Conservation (phyloP, 108 stramenopile species). For the Cyclotella kingstonii region DNA sequence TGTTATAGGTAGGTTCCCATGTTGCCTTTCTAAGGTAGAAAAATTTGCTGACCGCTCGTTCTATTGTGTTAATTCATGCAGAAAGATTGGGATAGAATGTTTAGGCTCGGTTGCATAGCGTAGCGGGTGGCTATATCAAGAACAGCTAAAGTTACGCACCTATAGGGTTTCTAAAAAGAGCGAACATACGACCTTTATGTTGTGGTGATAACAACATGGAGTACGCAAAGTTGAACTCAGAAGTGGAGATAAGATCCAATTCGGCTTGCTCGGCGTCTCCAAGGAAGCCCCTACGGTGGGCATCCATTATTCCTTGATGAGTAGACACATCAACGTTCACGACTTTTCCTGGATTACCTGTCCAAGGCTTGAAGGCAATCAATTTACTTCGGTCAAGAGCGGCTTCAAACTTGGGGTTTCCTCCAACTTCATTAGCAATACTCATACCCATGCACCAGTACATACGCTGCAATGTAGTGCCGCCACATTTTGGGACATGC, state of each 20-base stretch:
- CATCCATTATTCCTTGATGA: conserved; percentile 39
- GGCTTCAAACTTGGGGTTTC: conserved; percentile 14
- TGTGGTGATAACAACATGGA: conserved; percentile 28
- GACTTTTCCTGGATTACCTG: conserved; percentile 39
- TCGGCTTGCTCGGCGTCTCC: conserved; percentile 7
- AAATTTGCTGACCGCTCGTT: conserved; percentile 46
- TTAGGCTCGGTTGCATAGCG: too few relatives aligned
- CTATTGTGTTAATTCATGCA: too few relatives aligned
- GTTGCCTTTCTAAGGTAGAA: conserved; percentile 42
- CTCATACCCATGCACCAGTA: conserved; percentile 42
- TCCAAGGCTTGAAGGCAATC: conserved; percentile 26
- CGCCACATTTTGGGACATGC: conserved; percentile 48
- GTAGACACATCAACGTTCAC: conserved; percentile 50
- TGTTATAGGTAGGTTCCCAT: conserved; percentile 48
- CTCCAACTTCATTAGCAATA: conserved; percentile 37
- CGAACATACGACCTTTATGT: conserved; percentile 37
- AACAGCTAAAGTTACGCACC: too few relatives aligned
- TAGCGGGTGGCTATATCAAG: too few relatives aligned
- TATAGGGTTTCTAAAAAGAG: conserved; percentile 46
- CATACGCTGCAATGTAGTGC: conserved; percentile 38
- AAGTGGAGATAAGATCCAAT: conserved; percentile 35
- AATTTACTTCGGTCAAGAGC: not conserved
- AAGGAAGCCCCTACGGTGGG: conserved; percentile 32
- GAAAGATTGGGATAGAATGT: too few relatives aligned
- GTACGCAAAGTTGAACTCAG: conserved; percentile 38